A percentile compares a stretch with the other conserved stretches of the same genome.
phyloP scores from a whole-genome alignment of 805 yeast genomes.

The Barnettozyma sp. region DNA sequence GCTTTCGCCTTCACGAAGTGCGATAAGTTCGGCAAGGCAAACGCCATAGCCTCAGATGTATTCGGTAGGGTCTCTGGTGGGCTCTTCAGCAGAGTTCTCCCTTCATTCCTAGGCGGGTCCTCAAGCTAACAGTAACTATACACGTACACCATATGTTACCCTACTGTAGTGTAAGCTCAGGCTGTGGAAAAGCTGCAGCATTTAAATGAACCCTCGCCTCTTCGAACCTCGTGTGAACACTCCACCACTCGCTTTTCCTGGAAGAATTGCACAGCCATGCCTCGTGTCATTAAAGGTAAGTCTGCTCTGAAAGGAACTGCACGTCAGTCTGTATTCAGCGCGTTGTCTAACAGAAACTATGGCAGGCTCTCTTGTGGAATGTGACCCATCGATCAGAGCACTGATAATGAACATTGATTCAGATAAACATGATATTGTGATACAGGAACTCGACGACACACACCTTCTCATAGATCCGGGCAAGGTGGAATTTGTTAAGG shows the following conservation, averaged over 20 bases:
- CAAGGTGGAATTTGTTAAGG: slow-evolving; percentile 68
- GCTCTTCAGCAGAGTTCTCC: slow-evolving; percentile 40
- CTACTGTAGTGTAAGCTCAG: no score
- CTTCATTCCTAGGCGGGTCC: slow-evolving; percentile 18
- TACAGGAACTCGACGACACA: slow-evolving; percentile 83
- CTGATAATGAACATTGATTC: slow-evolving; percentile 78
- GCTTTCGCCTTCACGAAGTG: slow-evolving; percentile 88
- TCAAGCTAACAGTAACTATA: no score
- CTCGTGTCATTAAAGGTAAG: slow-evolving; percentile 48
- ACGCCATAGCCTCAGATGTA: slow-evolving; percentile 51
- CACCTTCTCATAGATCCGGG: slow-evolving; percentile 77
- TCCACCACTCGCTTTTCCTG: neutral
- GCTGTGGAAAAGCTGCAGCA: no score
- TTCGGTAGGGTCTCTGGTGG: slow-evolving; percentile 46
- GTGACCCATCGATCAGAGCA: slow-evolving; percentile 93
- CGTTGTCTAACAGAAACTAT: neutral
- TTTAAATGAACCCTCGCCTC: no score
- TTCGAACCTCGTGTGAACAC: no score
- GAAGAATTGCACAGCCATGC: slow-evolving; percentile 27
- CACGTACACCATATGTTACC: no score
- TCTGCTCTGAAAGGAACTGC: slow-evolving; percentile 1
- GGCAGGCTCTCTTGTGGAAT: slow-evolving; percentile 39
- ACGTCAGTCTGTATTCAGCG: neutral
- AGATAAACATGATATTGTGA: slow-evolving; percentile 61
- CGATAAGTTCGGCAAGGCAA: slow-evolving; percentile 86